phyloP scores from a whole-genome alignment of 495 filamentous ascomycete species.

The Podospora tetraspora region DNA sequence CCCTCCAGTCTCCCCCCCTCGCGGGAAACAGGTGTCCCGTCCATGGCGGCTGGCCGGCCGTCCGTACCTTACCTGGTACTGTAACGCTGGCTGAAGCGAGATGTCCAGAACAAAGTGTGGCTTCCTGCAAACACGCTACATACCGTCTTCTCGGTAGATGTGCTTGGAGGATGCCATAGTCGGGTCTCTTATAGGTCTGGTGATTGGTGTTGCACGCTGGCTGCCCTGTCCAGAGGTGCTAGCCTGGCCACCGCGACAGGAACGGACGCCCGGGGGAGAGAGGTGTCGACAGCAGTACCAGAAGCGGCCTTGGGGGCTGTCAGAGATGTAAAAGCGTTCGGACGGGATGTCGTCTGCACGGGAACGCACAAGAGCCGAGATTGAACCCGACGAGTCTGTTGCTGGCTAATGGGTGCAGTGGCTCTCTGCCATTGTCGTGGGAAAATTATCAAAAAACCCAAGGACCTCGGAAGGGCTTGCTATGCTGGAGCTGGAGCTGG shows the following conservation, averaged over 20 bases:
- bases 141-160: not conserved
- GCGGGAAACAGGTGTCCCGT: not conserved
- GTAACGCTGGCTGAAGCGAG: not conserved
- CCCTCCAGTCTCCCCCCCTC: not conserved
- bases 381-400: not conserved
- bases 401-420: not conserved
- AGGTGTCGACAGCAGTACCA: not conserved
- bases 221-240: not conserved
- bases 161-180: not conserved
- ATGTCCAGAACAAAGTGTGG: not conserved
- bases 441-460: not conserved
- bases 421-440: not conserved
- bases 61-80: not conserved
- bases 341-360: not conserved
- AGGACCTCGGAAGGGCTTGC: not conserved
- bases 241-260: not conserved
- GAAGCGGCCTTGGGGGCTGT: not conserved
- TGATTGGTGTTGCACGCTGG: not conserved
- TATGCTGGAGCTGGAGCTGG: not conserved
- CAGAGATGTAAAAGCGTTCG: not conserved
- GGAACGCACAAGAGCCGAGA: not conserved
- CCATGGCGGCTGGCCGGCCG: not conserved
- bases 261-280: not conserved
- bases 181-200: not conserved
- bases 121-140: not conserved